Evolutionary conservation across 140 eudicot genomes (phyloP), one percentile per base, ranked within the genome.

Genomic region (Erigeron philadelphicus): DNA sequence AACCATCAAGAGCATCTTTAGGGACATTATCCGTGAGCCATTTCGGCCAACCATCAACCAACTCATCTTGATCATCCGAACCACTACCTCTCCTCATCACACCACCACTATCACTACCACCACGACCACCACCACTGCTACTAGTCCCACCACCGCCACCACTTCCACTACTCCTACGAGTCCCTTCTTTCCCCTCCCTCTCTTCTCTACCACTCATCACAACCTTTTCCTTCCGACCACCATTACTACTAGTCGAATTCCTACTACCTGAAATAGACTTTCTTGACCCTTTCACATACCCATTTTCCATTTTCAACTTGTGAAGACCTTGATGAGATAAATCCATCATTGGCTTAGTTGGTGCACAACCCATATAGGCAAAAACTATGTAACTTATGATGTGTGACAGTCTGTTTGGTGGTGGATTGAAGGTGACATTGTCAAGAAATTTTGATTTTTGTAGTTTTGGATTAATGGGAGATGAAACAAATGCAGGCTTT

Each of bases 41-140:
- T 71, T 88, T 88, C 0, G 93, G 96, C 93, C 96, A 85, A 18
- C 89, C 96, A 70, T 85, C 84, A 38, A 85, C 86, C 41, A 83
- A 54, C 81, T 68, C 84, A 59, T 81, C 88, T 5, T 45, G 16
- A 63, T 21, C 72, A 80, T 46, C 70, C n/a, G 60, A n/a, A 55
- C 8, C 70, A 52, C 63, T 53, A 42, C 41, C 50, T 71, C 78
- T 49, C 52, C 45, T 56, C 16, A 7, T 31, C 60, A 58, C 65
- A 11, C 70, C 74, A 57, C 54, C 76, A 19, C 79, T 70, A 0
- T 50, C 80, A 41, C 72, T 49, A 6, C 78, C 50, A 55, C 79
- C 76, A n/a, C 54, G 23, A 50, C 73, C 61, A 4, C 75, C 67
- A 13, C 74, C 70, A 70, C 76, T 53, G 41, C 73, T 15, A 66